Percentiles rank a stretch among this genome's conserved stretches.
These are phyloP conservation scores for Coniochaeta ligniaria DNA, from an alignment of 2,329 filamentous ascomycete species.

Conservation along the genomic window DNA sequence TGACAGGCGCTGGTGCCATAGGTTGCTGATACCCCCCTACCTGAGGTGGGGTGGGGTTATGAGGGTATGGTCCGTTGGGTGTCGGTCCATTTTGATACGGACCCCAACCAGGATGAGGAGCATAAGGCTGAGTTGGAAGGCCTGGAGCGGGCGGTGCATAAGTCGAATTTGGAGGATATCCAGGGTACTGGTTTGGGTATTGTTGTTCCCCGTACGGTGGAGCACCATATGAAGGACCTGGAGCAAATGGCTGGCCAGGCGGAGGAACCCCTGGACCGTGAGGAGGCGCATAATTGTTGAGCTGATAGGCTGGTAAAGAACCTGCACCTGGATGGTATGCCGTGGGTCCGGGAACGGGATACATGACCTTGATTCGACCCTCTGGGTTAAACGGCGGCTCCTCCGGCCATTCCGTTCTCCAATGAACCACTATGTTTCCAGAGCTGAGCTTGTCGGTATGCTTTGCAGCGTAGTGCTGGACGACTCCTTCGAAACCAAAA, in stretches of 20 bases:
- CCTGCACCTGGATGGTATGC: slow-evolving; percentile 3
- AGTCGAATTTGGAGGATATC: not conserved
- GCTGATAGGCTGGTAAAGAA: slow-evolving; percentile 4
- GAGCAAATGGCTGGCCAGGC: slow-evolving; percentile 14
- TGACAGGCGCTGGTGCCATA: not conserved
- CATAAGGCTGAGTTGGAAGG: slow-evolving; percentile 7
- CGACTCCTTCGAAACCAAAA: slow-evolving; percentile 70
- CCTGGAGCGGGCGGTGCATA: slow-evolving; percentile 3
- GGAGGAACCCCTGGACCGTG: slow-evolving; percentile 7
- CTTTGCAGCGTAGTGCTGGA: slow-evolving; percentile 80
- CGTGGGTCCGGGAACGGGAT: slow-evolving; percentile 5
- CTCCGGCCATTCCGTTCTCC: slow-evolving; percentile 76
- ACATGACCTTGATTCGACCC: slow-evolving; percentile 30
- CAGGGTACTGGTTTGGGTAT: slow-evolving; percentile 9
- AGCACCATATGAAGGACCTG: slow-evolving; percentile 23
- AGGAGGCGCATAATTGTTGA: slow-evolving; percentile 10
- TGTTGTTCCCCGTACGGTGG: slow-evolving; percentile 21
- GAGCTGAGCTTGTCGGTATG: slow-evolving; percentile 64
- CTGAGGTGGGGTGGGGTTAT: slow-evolving; percentile 9
- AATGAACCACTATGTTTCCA: slow-evolving; percentile 68
- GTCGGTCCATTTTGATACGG: slow-evolving; percentile 5
- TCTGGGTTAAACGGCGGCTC: slow-evolving; percentile 64
- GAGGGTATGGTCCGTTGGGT: slow-evolving; percentile 15
- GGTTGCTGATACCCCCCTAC: not conserved
- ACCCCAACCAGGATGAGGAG: not conserved